Conservation (phyloP, 2,329 filamentous ascomycete genomes). For the Fusarium buxicola region DNA sequence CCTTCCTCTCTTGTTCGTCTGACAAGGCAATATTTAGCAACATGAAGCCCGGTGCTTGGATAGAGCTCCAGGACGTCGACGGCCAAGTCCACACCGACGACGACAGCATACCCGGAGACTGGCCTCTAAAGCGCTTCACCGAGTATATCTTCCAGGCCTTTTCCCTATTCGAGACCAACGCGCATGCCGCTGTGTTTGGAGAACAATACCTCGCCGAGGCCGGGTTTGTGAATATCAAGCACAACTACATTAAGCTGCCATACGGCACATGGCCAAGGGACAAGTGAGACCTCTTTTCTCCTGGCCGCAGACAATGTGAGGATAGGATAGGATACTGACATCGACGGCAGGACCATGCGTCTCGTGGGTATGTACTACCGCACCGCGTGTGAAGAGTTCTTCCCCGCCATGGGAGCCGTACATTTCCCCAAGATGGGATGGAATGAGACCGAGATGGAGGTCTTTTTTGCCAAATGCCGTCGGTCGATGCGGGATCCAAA, state of each 20-base stretch:
- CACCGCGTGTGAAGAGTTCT: conserved; percentile 56
- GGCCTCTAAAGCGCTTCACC: conserved; percentile 51
- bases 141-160: conserved; percentile 52
- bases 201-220: conserved; percentile 51
- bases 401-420: conserved; percentile 54
- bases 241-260: conserved; percentile 56
- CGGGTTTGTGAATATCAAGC: conserved; percentile 55
- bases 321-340: neutral
- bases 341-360: conserved; percentile 47
- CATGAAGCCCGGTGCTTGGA: conserved; percentile 58
- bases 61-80: conserved; percentile 60
- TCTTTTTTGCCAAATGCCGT: conserved; percentile 49
- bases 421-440: conserved; percentile 55
- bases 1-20: neutral
- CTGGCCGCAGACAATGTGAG: fast-evolving
- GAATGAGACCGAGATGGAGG: conserved; percentile 48
- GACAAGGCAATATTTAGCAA: conserved; percentile 42
- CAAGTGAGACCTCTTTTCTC: conserved; percentile 40
- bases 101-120: conserved; percentile 49
- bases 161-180: conserved; percentile 52
- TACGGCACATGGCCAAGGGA: conserved; percentile 61
- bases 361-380: conserved; percentile 57
- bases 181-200: conserved; percentile 54
- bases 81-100: conserved; percentile 55
- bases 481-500: conserved; percentile 48